Evolutionary conservation across 352 stramenopile genomes (phyloP).

Genomic region (Phytophthora sojae): DNA sequence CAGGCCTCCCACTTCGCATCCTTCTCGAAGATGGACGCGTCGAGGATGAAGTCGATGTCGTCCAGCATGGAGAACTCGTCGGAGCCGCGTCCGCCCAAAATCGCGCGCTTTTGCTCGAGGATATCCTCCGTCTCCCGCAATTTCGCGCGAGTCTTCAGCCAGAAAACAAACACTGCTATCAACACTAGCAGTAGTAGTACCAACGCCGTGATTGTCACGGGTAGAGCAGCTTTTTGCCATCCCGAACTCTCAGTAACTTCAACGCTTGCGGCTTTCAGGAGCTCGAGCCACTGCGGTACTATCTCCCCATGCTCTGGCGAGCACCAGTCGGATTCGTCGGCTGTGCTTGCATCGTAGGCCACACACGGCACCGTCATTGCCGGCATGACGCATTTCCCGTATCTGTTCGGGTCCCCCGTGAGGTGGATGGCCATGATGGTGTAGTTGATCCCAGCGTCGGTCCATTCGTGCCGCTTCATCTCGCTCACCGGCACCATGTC

Average conservation of each 20-base stretch:
- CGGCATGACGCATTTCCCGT: slow-evolving; percentile 49
- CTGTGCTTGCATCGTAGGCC: slow-evolving; percentile 17
- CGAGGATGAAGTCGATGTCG: slow-evolving; percentile 40
- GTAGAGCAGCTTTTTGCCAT: slow-evolving; percentile 31
- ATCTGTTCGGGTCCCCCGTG: slow-evolving; percentile 42
- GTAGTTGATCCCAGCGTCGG: slow-evolving; percentile 23
- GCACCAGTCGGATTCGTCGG: slow-evolving; percentile 37
- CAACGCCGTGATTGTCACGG: slow-evolving; percentile 22
- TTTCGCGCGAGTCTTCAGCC: slow-evolving; percentile 17
- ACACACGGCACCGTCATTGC: slow-evolving; percentile 60
- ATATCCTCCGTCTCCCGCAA: slow-evolving; percentile 16
- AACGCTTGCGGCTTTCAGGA: slow-evolving; percentile 24
- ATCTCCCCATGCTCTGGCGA: slow-evolving; percentile 37
- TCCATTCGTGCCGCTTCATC: slow-evolving; percentile 48
- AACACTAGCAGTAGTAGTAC: slow-evolving; percentile 26
- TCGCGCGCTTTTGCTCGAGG: slow-evolving; percentile 27
- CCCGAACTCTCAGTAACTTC: slow-evolving; percentile 15
- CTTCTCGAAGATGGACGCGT: slow-evolving; percentile 25
- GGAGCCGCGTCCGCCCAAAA: slow-evolving; percentile 26
- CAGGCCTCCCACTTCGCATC: slow-evolving; percentile 23
- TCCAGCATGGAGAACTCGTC: slow-evolving; percentile 35
- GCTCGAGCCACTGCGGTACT: slow-evolving; percentile 49
- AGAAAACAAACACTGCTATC: slow-evolving; percentile 18
- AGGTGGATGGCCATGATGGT: slow-evolving; percentile 57
- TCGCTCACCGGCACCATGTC: slow-evolving; percentile 44